These are phyloP conservation scores for Trichoderma gamsii DNA, from an alignment of 495 filamentous ascomycete genomes.

Conservation along the genomic window DNA sequence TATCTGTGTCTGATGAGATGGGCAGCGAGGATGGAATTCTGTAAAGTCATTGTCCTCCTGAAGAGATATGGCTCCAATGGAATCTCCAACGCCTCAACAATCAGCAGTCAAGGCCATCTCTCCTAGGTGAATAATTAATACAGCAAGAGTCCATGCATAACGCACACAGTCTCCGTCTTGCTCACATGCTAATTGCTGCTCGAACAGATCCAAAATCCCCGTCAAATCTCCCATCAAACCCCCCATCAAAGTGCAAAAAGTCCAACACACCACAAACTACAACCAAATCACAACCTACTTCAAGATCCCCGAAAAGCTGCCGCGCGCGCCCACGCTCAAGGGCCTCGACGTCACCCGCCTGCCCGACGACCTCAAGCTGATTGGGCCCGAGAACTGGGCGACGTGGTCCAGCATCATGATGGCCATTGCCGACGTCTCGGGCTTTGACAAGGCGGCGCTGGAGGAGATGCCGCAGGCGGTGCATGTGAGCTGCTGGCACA, in stretches of 20 bases:
- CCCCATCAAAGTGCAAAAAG: neutral
- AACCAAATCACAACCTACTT: slow-evolving; percentile 6
- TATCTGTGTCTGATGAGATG: neutral
- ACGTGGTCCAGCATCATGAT: slow-evolving; percentile 4
- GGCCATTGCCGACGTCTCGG: slow-evolving; percentile 9
- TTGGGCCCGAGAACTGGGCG: slow-evolving; percentile 8
- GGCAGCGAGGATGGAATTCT: neutral
- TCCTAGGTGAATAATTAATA: neutral
- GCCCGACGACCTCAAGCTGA: slow-evolving; percentile 10
- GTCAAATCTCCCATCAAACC: neutral
- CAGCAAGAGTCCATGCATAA: neutral
- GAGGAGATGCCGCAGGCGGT: slow-evolving; percentile 7
- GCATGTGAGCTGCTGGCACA: slow-evolving; percentile 5
- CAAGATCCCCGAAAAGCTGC: neutral
- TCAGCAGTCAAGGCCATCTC: neutral
- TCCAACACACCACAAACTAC: neutral
- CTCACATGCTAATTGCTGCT: neutral
- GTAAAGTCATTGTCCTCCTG: neutral
- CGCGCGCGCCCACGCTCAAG: neutral
- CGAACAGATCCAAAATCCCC: neutral
- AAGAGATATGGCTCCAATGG: slow-evolving; percentile 1
- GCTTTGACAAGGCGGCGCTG: slow-evolving; percentile 1
- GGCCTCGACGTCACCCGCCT: neutral
- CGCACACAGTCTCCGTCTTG: neutral
- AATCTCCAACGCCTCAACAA: neutral